These are phyloP conservation scores for Neckera pumila DNA, from an alignment of 225 moss, liverwort and hornwort genomes.

Conservation along the genomic window DNA sequence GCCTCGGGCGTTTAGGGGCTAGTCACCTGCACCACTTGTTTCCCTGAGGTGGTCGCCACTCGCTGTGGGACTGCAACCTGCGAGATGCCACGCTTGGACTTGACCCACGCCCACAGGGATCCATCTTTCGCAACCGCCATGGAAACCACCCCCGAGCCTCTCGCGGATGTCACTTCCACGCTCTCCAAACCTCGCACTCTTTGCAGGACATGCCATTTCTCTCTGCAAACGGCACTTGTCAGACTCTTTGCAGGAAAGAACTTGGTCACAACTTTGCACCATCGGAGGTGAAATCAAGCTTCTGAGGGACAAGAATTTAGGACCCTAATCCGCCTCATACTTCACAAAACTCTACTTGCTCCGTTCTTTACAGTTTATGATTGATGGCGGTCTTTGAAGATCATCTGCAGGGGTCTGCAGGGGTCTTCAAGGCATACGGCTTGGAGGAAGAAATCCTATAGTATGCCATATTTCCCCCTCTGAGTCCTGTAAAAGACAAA, in stretches of 20 bases:
- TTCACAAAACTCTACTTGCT: background rate
- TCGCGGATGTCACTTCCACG: constrained; percentile 37
- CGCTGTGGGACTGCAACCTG: no score
- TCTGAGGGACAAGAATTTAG: background rate
- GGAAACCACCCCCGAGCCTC: constrained; percentile 73
- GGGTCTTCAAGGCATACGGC: background rate
- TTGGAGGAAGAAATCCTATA: background rate
- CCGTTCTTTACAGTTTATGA: background rate
- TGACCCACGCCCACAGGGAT: constrained; percentile 80
- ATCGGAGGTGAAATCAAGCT: background rate
- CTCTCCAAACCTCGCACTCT: constrained; percentile 60
- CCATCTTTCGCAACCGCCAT: constrained; percentile 78
- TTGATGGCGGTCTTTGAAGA: background rate
- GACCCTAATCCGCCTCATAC: no score
- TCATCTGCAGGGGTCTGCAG: background rate
- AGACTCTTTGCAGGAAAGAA: background rate
- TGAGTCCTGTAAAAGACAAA: background rate
- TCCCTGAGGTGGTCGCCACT: no score
- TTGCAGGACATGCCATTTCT: constrained; percentile 50
- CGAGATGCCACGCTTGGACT: constrained; percentile 75
- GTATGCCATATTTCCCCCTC: background rate
- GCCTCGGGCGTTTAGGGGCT: no score
- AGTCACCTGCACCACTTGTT: no score
- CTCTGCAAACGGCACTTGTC: constrained; percentile 12
- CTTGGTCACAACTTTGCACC: background rate